Base-by-base conservation (phyloP, 2,329 filamentous ascomycete species). In the Nothophoma quercina region DNA sequence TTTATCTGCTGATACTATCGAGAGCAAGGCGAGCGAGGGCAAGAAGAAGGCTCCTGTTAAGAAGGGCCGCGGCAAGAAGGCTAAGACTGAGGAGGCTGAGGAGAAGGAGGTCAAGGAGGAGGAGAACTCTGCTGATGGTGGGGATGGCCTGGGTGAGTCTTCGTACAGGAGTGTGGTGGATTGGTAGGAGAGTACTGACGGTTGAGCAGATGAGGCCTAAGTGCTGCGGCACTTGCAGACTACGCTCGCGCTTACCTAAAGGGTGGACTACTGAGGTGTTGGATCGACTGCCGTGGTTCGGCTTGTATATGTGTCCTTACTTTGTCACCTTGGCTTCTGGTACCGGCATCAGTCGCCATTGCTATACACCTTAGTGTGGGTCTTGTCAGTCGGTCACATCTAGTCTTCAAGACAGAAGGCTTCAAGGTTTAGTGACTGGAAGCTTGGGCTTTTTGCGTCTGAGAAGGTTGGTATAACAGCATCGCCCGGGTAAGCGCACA, bases 61-160 rank as follows among this genome's bases (percentile, higher is more conserved):
- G 36, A 42, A 33, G 6, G 59, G 56, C 13, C 54, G 60, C 35
- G 12, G 54, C 10, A 64, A 59, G 56, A 67, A 62, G 33, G 36
- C 28, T 29, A 70, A 68, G 62, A 58, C 42, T 7, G 62, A 65
- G 32, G 55, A 62, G 30, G 39, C 25, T 15, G 45, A 57, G 9
- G 28, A 39, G 3, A 35, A 48, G 15, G 55, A 57, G 19, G 34
- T 23, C 38, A 48, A 42, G 21, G 35, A 39, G 16, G 51, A 40
- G 15, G 52, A 55, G 9, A 56, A 56, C 41, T 59, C 56, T 12
- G 58, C 47, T 7, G 52, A 65, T 7, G 52, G 60, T 18, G 61
- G 47, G n/a, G 58, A 59, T 25, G 59, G 48, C 12, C 9, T 59
- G 15, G 58, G 64, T 65, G 48, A 59, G 63, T 64, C 49, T 30